phyloP scores from a whole-genome alignment of 495 filamentous ascomycete genomes.

The Letharia columbiana region DNA sequence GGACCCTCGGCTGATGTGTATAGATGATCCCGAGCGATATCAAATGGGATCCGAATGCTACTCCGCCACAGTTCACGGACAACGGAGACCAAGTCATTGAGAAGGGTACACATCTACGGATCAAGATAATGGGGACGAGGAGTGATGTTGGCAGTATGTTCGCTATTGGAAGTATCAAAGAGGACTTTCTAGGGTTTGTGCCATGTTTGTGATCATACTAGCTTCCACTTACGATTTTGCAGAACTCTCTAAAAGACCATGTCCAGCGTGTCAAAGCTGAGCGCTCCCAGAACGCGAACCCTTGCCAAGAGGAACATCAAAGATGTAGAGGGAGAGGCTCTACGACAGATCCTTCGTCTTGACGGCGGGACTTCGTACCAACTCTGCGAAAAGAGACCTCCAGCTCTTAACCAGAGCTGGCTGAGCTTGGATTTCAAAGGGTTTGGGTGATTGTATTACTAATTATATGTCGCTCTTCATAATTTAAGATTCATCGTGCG shows the following conservation, averaged over 20 bases:
- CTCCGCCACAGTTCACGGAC: conserved; percentile 75
- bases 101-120: conserved; percentile 81
- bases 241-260: conserved; percentile 19
- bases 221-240: conserved; percentile 1
- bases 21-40: conserved; percentile 90
- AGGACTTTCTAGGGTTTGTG: conserved; percentile 53
- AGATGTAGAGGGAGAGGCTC: neutral
- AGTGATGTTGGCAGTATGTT: conserved; percentile 89
- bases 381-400: neutral
- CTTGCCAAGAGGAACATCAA: neutral
- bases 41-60: conserved; percentile 84
- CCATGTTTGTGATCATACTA: neutral
- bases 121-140: conserved; percentile 87
- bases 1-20: conserved; percentile 5
- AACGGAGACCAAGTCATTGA: conserved; percentile 90
- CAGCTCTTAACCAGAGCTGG: neutral
- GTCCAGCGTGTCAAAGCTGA: neutral
- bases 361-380: neutral
- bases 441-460: neutral
- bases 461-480: no score
- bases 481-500: neutral
- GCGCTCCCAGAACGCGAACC: neutral
- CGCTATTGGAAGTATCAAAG: conserved; percentile 95
- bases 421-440: neutral
- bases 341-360: neutral